These are phyloP conservation scores for Rauvolfia tetraphylla DNA, from an alignment of 257 asterid species.

Conservation along the genomic window DNA sequence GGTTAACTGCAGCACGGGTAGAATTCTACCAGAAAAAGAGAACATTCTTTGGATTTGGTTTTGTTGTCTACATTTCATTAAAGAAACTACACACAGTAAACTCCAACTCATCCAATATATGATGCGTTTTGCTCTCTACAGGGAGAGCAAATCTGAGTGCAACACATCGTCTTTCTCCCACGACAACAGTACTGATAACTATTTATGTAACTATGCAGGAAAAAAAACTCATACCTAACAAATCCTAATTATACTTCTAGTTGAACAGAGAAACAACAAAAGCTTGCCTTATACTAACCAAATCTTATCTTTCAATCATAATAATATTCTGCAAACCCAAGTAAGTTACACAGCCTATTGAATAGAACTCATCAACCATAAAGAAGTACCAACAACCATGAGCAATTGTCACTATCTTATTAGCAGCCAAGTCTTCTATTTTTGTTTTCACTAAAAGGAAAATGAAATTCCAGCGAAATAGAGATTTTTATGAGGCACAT, in stretches of 20 bases:
- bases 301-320: conserved; percentile 15
- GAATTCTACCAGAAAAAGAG: neutral
- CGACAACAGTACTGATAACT: neutral
- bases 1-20: conserved; percentile 13
- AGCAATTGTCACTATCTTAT: conserved; percentile 62
- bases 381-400: conserved; percentile 66
- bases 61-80: neutral
- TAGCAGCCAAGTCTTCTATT: conserved; percentile 30
- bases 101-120: neutral
- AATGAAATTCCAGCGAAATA: conserved; percentile 43
- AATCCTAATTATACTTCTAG: neutral
- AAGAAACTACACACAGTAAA: neutral
- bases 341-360: conserved; percentile 19
- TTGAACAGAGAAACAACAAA: neutral
- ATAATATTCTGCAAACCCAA: conserved; percentile 19
- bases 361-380: conserved; percentile 45
- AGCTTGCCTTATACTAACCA: neutral
- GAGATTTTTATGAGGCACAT: conserved; percentile 39
- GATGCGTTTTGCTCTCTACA: neutral
- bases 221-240: neutral
- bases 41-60: neutral
- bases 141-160: neutral
- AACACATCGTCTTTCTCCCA: neutral
- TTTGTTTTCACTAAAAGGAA: conserved; percentile 22
- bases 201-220: neutral